phyloP scores from a whole-genome alignment of 192 early-diverging fungal genomes.

The Coemansia sp. region DNA sequence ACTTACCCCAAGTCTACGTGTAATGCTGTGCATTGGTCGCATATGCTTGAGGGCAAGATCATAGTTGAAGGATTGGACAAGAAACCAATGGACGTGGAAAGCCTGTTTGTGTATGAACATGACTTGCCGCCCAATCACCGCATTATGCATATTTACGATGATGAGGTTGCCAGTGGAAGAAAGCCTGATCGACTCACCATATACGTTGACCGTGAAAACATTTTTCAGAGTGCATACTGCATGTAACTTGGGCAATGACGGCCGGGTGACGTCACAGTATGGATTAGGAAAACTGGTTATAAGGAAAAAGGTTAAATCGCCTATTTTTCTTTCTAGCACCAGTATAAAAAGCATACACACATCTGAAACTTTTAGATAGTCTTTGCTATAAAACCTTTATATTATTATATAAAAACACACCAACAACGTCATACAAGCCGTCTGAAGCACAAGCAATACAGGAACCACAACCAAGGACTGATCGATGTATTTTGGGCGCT shows the following conservation, averaged over 20 bases:
- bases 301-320: no score
- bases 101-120: slow-evolving; percentile 23
- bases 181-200: slow-evolving; percentile 34
- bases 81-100: slow-evolving; percentile 38
- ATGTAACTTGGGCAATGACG: neutral
- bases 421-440: no score
- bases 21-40: slow-evolving; percentile 48
- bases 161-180: slow-evolving; percentile 20
- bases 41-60: slow-evolving; percentile 40
- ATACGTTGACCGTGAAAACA: slow-evolving; percentile 51
- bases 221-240: slow-evolving; percentile 43
- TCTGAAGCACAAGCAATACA: no score
- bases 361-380: no score
- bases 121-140: slow-evolving; percentile 44
- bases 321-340: no score
- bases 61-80: slow-evolving; percentile 32
- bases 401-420: no score
- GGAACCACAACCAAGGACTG: no score
- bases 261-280: no score
- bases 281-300: no score
- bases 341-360: no score
- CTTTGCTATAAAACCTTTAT: no score
- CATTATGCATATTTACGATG: slow-evolving; percentile 41
- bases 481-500: slow-evolving; percentile 69
- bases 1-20: slow-evolving; percentile 41